Evolutionary conservation across 371 early-diverging fungal genomes (phyloP), one percentile per base, ranked within the genome.

Genomic region (Sporodiniella umbellata): DNA sequence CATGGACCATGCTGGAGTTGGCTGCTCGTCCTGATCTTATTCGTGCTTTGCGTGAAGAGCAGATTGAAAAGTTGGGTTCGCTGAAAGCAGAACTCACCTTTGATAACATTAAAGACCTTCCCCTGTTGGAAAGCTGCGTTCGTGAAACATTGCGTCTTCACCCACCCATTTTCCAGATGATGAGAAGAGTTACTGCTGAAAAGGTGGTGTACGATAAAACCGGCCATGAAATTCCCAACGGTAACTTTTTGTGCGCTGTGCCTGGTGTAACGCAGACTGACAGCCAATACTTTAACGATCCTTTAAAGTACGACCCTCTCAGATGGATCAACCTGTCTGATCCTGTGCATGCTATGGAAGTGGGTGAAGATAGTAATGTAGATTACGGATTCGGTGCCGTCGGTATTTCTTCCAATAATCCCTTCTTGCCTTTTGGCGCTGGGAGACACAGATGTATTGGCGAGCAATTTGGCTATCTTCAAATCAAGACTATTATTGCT

Each of bases 371-470:
- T 68, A 88, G 87, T 62, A 81, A 84, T 52, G 72, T 86, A 18
- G 94, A 93, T 59, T 85, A 89, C 72, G 85, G 95, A 53, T 87
- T 89, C 78, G 93, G 95, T 73, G 78, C 85, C 72, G 75, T 93
- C 58, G 85, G 83, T 50, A 78, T 83, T 18, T 82, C 86, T 33
- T 76, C 77, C 38, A 76, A 84, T 55, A 85, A 84, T 50, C 88
- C 93, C 42, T 95, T 87, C 70, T 78, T 98, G 64, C 97, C 98
- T 21, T 98, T 98, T 72, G 98, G 98, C 60, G 98, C 96, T 28
- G 98, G 86, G 42, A 92, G 98, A 60, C 98, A 98, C 80, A 85
- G 98, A 54, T 98, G 98, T 81, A 98, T 98, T 69, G 98, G 98
- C 53, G 97, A 98, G 63, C 80, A 86, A 50, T 98, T 98, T 77